phyloP scores from a whole-genome alignment of 2,329 filamentous ascomycete genomes.

The Gaeumannomyces tritici region DNA sequence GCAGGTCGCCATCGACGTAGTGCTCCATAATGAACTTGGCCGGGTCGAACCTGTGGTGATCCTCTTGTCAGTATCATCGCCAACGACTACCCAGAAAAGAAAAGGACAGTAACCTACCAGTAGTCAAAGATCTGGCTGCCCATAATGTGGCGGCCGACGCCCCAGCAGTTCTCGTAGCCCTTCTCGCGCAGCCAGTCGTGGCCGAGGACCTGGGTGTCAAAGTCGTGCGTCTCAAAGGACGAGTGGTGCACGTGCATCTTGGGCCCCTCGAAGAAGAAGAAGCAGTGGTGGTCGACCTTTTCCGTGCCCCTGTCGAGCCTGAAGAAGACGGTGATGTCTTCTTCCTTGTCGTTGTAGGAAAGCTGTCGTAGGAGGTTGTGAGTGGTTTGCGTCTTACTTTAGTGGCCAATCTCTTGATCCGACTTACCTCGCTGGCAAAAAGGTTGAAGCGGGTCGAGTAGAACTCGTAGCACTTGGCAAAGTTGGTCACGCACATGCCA shows the following conservation, averaged over 20 bases:
- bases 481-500: constrained; percentile 42
- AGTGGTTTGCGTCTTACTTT: not conserved
- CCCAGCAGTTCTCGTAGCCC: constrained; percentile 59
- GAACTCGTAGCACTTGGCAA: constrained; percentile 37
- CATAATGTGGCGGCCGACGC: constrained; percentile 60
- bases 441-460: constrained; percentile 41
- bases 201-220: constrained; percentile 59
- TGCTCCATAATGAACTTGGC: constrained; percentile 57
- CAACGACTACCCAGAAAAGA: too few species aligned
- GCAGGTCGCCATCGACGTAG: constrained; percentile 61
- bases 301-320: constrained; percentile 32
- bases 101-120: constrained; percentile 39
- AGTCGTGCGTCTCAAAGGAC: constrained; percentile 62
- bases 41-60: constrained; percentile 43
- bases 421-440: constrained; percentile 33
- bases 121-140: constrained; percentile 67
- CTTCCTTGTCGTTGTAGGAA: constrained; percentile 23
- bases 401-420: too few species aligned
- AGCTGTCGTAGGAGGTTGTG: constrained; percentile 14
- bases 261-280: constrained; percentile 38
- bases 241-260: constrained; percentile 54
- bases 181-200: constrained; percentile 58
- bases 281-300: constrained; percentile 39
- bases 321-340: constrained; percentile 33
- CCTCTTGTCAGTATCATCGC: not conserved